These are phyloP conservation scores for Ashbya aceris DNA, from an alignment of 1,139 yeast genomes.

Conservation along the genomic window DNA sequence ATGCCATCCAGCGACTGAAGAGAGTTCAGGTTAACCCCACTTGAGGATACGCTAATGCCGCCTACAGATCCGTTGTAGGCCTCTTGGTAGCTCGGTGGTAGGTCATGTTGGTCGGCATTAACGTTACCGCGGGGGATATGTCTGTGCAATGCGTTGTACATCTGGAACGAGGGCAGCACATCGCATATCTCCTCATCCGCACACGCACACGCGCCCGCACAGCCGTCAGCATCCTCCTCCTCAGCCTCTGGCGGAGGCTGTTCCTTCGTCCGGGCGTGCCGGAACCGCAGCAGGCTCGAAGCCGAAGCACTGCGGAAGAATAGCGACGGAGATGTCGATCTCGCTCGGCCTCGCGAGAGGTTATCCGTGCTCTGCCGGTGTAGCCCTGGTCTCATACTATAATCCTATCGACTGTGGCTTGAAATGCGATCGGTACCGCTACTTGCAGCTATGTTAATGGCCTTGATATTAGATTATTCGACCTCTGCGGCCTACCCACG, in stretches of 20 bases:
- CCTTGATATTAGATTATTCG: too few relatives aligned
- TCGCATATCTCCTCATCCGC: conserved; percentile 15
- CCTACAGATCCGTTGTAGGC: conserved; percentile 9
- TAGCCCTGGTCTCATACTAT: not conserved
- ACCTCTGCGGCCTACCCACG: too few relatives aligned
- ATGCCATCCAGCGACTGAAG: not conserved
- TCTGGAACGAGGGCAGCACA: conserved; percentile 30
- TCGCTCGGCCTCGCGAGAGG: conserved; percentile 2
- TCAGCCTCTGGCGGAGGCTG: not conserved
- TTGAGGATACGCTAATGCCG: not conserved
- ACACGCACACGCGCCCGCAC: not conserved
- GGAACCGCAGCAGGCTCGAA: conserved; percentile 8
- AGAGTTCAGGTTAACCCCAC: not conserved
- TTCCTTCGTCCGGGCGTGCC: conserved; percentile 4
- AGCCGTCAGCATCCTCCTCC: not conserved
- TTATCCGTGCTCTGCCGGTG: conserved; percentile 5
- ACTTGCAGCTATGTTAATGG: too few relatives aligned
- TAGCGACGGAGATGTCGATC: conserved; percentile 8
- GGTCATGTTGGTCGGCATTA: conserved; percentile 27
- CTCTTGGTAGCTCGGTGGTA: conserved; percentile 27
- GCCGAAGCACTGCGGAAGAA: conserved; percentile 9
- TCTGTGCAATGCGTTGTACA: conserved; percentile 28
- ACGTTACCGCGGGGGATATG: conserved; percentile 30
- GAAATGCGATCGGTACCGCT: too few relatives aligned
- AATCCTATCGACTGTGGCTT: too few relatives aligned